Evolutionary conservation across 208 protist genomes (phyloP).

Genomic region (Phytomonas francai): DNA sequence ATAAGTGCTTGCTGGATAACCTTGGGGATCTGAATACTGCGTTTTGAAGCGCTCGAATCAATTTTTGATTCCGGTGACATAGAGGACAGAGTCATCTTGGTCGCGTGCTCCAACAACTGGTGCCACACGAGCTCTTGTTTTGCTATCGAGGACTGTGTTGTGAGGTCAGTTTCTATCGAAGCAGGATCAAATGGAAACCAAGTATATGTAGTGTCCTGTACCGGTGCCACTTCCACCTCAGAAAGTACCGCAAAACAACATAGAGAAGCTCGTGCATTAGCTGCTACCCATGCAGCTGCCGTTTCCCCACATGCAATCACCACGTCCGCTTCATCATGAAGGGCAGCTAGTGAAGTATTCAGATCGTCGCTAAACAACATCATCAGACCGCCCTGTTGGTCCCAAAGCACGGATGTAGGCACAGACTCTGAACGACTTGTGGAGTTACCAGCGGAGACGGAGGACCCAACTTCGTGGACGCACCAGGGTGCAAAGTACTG

Average conservation of each 20-base stretch:
- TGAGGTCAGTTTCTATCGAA: neutral
- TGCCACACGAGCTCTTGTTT: too few species aligned
- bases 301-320: slow-evolving; percentile 56
- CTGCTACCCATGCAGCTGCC: slow-evolving; percentile 31
- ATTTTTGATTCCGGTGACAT: too few species aligned
- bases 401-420: slow-evolving; percentile 25
- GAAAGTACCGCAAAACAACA: slow-evolving; percentile 37
- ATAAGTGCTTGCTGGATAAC: too few species aligned
- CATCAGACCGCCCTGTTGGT: slow-evolving; percentile 44
- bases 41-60: too few species aligned
- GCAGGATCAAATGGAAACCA: slow-evolving; percentile 26
- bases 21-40: too few species aligned
- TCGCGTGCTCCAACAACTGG: too few species aligned
- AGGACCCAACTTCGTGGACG: slow-evolving; percentile 25
- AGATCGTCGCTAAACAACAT: slow-evolving; percentile 50
- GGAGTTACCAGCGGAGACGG: slow-evolving; percentile 6
- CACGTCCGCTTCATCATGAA: slow-evolving; percentile 54
- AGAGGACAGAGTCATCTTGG: too few species aligned
- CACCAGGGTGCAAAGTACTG: slow-evolving; percentile 46
- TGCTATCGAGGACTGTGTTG: too few species aligned
- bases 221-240: slow-evolving; percentile 28
- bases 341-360: slow-evolving; percentile 22
- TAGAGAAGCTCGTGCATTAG: slow-evolving; percentile 13
- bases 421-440: neutral
- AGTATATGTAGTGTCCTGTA: slow-evolving; percentile 18